phyloP scores from a whole-genome alignment of 2,329 filamentous ascomycete genomes.

The Diplodia intermedia region DNA sequence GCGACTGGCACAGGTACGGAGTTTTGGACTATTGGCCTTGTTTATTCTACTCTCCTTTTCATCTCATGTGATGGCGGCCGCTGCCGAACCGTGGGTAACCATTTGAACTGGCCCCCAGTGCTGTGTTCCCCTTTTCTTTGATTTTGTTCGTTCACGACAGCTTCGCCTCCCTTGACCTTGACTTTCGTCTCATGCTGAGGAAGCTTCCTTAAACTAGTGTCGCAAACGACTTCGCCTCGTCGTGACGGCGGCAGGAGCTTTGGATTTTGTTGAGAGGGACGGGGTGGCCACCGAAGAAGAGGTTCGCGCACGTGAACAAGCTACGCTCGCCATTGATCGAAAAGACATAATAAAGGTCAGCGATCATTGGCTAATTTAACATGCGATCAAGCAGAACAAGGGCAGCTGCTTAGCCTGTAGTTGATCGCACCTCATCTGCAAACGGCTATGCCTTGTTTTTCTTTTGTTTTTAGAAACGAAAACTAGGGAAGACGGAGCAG shows the following conservation, averaged over 20 bases:
- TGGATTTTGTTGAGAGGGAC: background rate
- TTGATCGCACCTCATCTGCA: background rate
- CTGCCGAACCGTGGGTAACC: background rate
- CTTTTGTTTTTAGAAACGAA: background rate
- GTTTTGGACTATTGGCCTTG: slow-evolving; percentile 14
- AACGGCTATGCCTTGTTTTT: background rate
- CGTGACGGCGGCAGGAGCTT: background rate
- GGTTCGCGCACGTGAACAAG: background rate
- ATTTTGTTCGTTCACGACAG: background rate
- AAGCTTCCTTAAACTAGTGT: background rate
- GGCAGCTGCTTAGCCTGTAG: background rate
- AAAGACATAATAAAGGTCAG: background rate
- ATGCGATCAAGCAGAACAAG: background rate
- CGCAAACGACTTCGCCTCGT: background rate
- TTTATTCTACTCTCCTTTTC: slow-evolving; percentile 6
- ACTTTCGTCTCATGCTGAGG: background rate
- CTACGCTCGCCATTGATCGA: background rate
- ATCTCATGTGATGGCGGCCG: background rate
- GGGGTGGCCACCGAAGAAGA: background rate
- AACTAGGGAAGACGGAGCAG: background rate
- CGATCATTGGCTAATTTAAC: background rate
- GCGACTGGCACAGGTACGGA: slow-evolving; percentile 29
- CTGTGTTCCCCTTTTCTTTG: background rate
- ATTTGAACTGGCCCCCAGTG: background rate
- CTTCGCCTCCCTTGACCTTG: background rate